These are phyloP conservation scores for Aspergillus ellipticus DNA, from an alignment of 495 filamentous ascomycete species.

Conservation along the genomic window DNA sequence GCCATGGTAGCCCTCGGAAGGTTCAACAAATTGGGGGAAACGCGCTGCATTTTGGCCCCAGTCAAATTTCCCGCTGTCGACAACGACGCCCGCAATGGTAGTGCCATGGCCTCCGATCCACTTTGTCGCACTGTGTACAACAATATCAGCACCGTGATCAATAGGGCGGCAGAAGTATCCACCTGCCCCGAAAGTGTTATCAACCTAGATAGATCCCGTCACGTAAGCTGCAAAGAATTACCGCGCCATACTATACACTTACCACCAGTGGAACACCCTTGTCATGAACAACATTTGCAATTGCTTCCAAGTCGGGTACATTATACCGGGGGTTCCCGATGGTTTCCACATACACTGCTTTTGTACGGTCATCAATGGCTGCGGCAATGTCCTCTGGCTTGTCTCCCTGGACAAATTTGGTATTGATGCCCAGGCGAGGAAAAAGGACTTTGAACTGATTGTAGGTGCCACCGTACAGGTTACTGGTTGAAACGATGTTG, in stretches of 20 bases:
- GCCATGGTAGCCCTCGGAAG: slow-evolving; percentile 90
- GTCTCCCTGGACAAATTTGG: slow-evolving; percentile 88
- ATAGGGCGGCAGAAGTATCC: slow-evolving; percentile 89
- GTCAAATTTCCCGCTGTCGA: slow-evolving; percentile 94
- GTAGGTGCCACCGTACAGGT: slow-evolving; percentile 96
- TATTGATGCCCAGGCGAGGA: slow-evolving; percentile 79
- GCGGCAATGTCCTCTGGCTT: slow-evolving; percentile 75
- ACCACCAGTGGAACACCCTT: slow-evolving; percentile 83
- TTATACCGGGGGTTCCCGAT: slow-evolving; percentile 98
- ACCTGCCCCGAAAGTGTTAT: slow-evolving; percentile 97
- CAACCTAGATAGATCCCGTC: slow-evolving; percentile 52
- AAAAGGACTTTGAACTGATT: slow-evolving; percentile 96
- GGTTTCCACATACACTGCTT: slow-evolving; percentile 91
- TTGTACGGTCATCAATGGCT: slow-evolving; percentile 92
- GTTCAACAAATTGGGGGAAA: slow-evolving; percentile 93
- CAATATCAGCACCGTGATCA: slow-evolving; percentile 88
- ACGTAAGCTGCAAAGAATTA: background rate
- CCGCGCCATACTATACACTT: slow-evolving; percentile 30
- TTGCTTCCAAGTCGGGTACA: slow-evolving; percentile 82
- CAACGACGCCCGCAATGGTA: slow-evolving; percentile 84
- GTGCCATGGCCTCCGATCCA: slow-evolving; percentile 99
- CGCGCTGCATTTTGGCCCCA: slow-evolving; percentile 86
- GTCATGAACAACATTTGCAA: slow-evolving; percentile 74
- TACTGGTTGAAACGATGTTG: slow-evolving; percentile 92
- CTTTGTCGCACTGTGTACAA: slow-evolving; percentile 95